Conservation (phyloP, 2,329 filamentous ascomycete genomes). For the Sphaerulina vaccinii region DNA sequence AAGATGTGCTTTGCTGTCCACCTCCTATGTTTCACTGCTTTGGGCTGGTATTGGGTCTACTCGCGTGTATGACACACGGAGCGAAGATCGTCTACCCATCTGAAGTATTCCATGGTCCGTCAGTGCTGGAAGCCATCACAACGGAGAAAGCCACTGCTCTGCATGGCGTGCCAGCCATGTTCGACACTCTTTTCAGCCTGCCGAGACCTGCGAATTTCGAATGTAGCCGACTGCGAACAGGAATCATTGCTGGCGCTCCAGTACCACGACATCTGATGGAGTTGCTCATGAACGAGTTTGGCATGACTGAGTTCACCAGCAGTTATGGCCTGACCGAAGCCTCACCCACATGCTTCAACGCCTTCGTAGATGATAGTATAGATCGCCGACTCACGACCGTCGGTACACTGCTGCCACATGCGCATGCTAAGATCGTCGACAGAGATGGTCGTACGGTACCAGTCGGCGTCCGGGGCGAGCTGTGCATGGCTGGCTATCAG, state of each 20-base stretch:
- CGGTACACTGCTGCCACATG: slow-evolving; percentile 71
- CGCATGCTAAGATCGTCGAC: slow-evolving; percentile 73
- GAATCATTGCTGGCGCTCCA: slow-evolving; percentile 75
- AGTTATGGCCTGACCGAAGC: slow-evolving; percentile 68
- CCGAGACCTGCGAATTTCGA: slow-evolving; percentile 51
- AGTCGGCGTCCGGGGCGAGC: slow-evolving; percentile 66
- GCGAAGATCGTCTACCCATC: slow-evolving; percentile 74
- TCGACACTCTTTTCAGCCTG: slow-evolving; percentile 61
- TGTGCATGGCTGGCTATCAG: slow-evolving; percentile 77
- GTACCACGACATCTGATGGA: slow-evolving; percentile 75
- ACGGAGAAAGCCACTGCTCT: slow-evolving; percentile 60
- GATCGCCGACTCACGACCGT: slow-evolving; percentile 68
- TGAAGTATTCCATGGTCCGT: slow-evolving; percentile 68
- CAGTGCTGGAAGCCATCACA: slow-evolving; percentile 63
- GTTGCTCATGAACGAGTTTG: slow-evolving; percentile 66
- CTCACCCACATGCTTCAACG: slow-evolving; percentile 77
- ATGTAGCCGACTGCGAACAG: slow-evolving; percentile 60
- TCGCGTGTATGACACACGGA: slow-evolving; percentile 71
- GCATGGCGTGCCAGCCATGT: slow-evolving; percentile 81
- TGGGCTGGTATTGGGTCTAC: slow-evolving; percentile 72
- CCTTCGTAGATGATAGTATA: slow-evolving; percentile 70
- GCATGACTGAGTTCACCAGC: slow-evolving; percentile 68
- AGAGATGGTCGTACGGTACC: slow-evolving; percentile 64
- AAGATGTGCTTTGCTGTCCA: slow-evolving; percentile 74
- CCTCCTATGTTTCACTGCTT: slow-evolving; percentile 86